Evolutionary conservation across 352 stramenopile genomes (phyloP).

Genomic region (Phytophthora pluvialis): DNA sequence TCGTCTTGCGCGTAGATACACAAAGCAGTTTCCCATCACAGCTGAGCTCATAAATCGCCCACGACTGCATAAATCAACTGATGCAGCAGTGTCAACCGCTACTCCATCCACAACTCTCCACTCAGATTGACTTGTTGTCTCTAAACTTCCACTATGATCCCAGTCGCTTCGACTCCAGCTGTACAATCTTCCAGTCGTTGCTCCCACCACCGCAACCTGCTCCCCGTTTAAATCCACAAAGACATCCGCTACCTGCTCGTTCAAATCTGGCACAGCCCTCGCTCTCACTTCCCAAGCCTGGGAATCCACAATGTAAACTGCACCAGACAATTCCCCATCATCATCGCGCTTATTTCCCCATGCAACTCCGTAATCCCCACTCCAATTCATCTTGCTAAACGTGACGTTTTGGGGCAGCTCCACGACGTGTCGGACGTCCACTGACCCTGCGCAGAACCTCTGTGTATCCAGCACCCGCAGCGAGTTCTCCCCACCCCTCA

Average conservation of each 20-base stretch:
- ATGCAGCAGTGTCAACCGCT: not conserved
- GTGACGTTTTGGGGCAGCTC: conserved; percentile 15
- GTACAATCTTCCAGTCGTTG: conserved; percentile 11
- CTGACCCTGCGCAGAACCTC: conserved; percentile 20
- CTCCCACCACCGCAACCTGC: conserved; percentile 20
- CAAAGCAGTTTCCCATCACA: conserved; percentile 30
- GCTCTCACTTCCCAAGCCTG: conserved; percentile 16
- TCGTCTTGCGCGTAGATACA: conserved; percentile 15
- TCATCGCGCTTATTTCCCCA: conserved; percentile 2
- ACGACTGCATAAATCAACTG: conserved; percentile 2
- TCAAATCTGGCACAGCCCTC: not conserved
- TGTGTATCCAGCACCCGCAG: conserved; percentile 18
- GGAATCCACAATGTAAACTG: conserved; percentile 26
- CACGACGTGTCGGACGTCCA: conserved; percentile 7
- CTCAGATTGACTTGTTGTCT: not conserved
- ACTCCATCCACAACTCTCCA: conserved; percentile 17
- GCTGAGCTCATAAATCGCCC: conserved; percentile 30
- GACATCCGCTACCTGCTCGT: conserved; percentile 19
- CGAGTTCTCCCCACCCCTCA: conserved; percentile 3
- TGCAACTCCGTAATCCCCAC: conserved; percentile 1
- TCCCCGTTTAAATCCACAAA: conserved; percentile 23
- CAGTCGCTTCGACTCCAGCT: conserved; percentile 5
- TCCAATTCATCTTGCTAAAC: not conserved
- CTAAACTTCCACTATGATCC: not conserved
- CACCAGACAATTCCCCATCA: not conserved